These are phyloP conservation scores for Diaporthe australafricana DNA, from an alignment of 2,329 filamentous ascomycete genomes.

Conservation along the genomic window DNA sequence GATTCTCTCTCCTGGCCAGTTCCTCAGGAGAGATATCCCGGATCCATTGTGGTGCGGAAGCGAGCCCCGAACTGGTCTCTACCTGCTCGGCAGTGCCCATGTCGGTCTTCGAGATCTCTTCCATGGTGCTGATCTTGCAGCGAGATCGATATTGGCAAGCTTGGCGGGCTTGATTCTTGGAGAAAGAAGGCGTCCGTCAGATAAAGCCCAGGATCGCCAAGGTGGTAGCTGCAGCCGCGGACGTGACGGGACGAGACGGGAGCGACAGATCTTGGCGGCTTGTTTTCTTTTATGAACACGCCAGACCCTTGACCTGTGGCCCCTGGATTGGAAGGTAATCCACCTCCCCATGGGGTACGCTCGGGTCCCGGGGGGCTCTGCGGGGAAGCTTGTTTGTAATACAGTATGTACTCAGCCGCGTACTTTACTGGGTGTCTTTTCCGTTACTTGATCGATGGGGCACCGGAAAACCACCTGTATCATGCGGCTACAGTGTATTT, in stretches of 20 bases:
- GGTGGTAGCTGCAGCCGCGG: not conserved
- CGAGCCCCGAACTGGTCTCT: no score
- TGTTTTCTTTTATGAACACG: not conserved
- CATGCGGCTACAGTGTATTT: not conserved
- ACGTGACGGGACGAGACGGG: not conserved
- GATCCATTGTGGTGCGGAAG: not conserved
- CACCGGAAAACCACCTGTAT: not conserved
- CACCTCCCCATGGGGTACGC: not conserved
- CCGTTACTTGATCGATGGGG: not conserved
- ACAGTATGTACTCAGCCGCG: not conserved
- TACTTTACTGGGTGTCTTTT: not conserved
- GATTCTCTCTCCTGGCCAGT: not conserved
- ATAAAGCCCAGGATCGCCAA: not conserved
- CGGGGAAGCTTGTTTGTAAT: not conserved
- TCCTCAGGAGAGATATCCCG: not conserved
- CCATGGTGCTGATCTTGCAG: no score
- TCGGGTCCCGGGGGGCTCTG: not conserved
- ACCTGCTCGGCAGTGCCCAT: no score
- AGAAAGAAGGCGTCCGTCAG: no score
- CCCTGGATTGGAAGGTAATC: not conserved
- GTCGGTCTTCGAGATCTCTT: no score
- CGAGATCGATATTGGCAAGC: no score
- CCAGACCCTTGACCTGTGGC: not conserved
- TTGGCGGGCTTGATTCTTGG: no score
- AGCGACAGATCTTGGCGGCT: not conserved